phyloP scores from a whole-genome alignment of 352 stramenopile species.

The Ophiocytium majus region DNA sequence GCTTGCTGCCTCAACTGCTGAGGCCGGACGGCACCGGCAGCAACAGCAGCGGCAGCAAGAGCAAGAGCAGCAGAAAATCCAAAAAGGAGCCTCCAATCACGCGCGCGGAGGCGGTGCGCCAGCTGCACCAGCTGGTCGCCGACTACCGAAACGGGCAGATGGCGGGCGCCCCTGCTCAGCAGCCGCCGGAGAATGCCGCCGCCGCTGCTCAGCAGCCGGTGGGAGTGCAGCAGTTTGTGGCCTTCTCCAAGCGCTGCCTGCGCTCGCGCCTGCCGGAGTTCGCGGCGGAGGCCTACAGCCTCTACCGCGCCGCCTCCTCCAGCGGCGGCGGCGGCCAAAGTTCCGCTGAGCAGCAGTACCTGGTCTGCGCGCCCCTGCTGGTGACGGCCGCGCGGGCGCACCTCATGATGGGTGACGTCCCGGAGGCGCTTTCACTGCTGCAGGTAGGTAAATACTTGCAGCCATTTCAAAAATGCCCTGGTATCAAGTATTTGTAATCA shows the following conservation, averaged over 20 bases:
- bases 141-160: constrained; percentile 5
- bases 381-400: background rate
- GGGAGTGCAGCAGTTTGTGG: background rate
- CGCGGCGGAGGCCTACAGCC: background rate
- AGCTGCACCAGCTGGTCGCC: background rate
- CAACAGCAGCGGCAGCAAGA: background rate
- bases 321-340: background rate
- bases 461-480: no score
- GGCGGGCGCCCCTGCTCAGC: background rate
- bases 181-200: no score
- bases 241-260: constrained; percentile 13
- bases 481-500: no score
- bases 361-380: background rate
- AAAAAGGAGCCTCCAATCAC: constrained; percentile 3
- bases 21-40: background rate
- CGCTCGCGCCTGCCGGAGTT: constrained; percentile 1
- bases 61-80: background rate
- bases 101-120: background rate
- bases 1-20: no score
- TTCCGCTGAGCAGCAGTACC: no score
- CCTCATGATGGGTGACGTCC: constrained; percentile 4
- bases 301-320: background rate
- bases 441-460: no score
- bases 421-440: background rate
- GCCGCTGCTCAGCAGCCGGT: no score